Percentiles rank a stretch among this genome's conserved stretches.
phyloP scores from a whole-genome alignment of 129 eudicot genomes.

The Glebionis coronaria region DNA sequence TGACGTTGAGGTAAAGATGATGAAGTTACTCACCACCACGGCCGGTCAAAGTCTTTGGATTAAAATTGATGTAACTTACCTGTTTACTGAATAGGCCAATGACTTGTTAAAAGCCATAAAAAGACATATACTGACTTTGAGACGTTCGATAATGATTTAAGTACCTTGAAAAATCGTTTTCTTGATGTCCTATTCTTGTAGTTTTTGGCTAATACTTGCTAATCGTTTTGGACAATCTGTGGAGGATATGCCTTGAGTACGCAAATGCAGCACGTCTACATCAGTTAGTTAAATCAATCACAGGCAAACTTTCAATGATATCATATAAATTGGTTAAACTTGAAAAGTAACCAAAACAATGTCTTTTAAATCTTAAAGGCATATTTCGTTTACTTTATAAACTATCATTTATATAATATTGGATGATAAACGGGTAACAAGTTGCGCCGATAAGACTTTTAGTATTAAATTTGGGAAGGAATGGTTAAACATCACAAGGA shows the following conservation, averaged over 20 bases:
- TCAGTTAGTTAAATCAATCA: conserved; percentile 8
- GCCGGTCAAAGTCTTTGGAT: background rate
- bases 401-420: too few relatives aligned
- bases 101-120: background rate
- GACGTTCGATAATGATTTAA: conserved; percentile 6
- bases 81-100: background rate
- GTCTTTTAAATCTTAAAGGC: too few relatives aligned
- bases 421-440: too few relatives aligned
- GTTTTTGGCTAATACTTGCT: conserved; percentile 12
- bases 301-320: background rate
- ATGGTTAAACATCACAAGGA: too few relatives aligned
- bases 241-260: conserved; percentile 7
- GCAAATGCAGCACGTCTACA: conserved; percentile 17
- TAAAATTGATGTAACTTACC: background rate
- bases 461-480: too few relatives aligned
- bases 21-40: too few relatives aligned
- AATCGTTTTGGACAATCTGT: conserved; percentile 10
- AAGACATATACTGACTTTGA: background rate
- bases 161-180: conserved; percentile 5
- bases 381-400: too few relatives aligned
- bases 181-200: conserved; percentile 8
- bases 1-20: background rate
- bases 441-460: too few relatives aligned
- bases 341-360: too few relatives aligned
- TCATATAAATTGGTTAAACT: too few relatives aligned